These are phyloP conservation scores for Aspergillus haitiensis DNA, from an alignment of 495 filamentous ascomycete genomes.

Conservation along the genomic window DNA sequence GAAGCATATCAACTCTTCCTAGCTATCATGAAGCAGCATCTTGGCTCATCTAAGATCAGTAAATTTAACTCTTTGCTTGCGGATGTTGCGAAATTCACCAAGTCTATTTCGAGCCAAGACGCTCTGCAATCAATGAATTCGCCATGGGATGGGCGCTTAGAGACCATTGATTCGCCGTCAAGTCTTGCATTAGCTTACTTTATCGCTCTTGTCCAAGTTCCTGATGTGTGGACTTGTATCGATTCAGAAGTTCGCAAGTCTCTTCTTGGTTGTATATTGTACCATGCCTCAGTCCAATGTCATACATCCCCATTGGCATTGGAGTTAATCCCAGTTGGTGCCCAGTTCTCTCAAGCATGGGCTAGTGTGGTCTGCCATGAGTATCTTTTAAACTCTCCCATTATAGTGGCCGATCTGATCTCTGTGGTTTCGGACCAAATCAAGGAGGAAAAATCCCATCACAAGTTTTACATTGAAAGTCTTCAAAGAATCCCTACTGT, in stretches of 20 bases:
- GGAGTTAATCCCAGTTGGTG: slow-evolving; percentile 31
- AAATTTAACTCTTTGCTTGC: slow-evolving; percentile 31
- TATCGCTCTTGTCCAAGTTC: slow-evolving; percentile 35
- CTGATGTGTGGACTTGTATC: slow-evolving; percentile 36
- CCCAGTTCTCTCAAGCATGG: slow-evolving; percentile 45
- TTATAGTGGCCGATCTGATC: slow-evolving; percentile 37
- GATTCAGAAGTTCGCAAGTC: slow-evolving; percentile 30
- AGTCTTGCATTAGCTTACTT: slow-evolving; percentile 41
- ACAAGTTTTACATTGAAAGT: slow-evolving; percentile 41
- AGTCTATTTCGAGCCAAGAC: slow-evolving; percentile 32
- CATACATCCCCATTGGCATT: slow-evolving; percentile 30
- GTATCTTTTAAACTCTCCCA: slow-evolving; percentile 42
- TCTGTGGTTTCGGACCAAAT: slow-evolving; percentile 37
- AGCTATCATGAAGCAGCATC: slow-evolving; percentile 26
- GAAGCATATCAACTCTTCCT: slow-evolving; percentile 44
- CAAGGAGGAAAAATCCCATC: slow-evolving; percentile 33
- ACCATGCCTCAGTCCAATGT: slow-evolving; percentile 40
- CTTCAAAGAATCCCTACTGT: slow-evolving; percentile 42
- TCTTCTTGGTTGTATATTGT: slow-evolving; percentile 39
- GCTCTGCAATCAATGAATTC: slow-evolving; percentile 33
- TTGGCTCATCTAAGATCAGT: slow-evolving; percentile 19
- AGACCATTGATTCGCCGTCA: slow-evolving; percentile 34
- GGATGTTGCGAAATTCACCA: slow-evolving; percentile 33
- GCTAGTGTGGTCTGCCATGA: slow-evolving; percentile 46
- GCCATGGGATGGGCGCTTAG: slow-evolving; percentile 42